These are phyloP conservation scores for Vanrija pseudolonga DNA, from an alignment of 1,284 basidiomycete genomes.

Conservation along the genomic window DNA sequence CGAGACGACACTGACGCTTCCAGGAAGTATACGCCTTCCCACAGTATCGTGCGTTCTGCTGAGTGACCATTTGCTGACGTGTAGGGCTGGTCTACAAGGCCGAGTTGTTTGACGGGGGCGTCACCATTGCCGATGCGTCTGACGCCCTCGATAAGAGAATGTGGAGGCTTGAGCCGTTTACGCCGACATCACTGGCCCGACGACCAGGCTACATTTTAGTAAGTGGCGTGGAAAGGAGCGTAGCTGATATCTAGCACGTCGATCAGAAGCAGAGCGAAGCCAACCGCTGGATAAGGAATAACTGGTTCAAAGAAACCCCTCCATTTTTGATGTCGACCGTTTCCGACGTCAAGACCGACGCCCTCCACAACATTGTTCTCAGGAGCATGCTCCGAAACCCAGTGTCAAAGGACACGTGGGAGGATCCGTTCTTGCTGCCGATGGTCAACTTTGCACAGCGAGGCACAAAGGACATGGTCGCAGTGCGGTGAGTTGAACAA, in stretches of 20 bases:
- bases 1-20: neutral
- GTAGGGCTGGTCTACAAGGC: slow-evolving; percentile 2
- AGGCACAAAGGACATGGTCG: too few relatives aligned
- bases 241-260: too few relatives aligned
- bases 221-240: too few relatives aligned
- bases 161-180: too few relatives aligned
- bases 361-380: slow-evolving; percentile 7
- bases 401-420: slow-evolving; percentile 13
- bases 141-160: too few relatives aligned
- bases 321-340: too few relatives aligned
- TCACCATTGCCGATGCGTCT: neutral
- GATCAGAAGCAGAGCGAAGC: too few relatives aligned
- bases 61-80: neutral
- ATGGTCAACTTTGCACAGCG: neutral
- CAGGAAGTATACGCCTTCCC: slow-evolving; percentile 1
- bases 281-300: too few relatives aligned
- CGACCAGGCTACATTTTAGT: too few relatives aligned
- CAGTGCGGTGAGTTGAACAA: too few relatives aligned
- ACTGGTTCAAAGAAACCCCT: too few relatives aligned
- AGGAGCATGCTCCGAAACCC: slow-evolving; percentile 16
- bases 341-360: neutral
- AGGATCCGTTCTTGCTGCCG: slow-evolving; percentile 18
- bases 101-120: neutral
- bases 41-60: slow-evolving; percentile 3
- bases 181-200: too few relatives aligned